Percentiles rank a stretch among this genome's conserved stretches.
phyloP scores from a whole-genome alignment of 768 basidiomycete genomes.

The Krasilnikovozyma curviuscula region DNA sequence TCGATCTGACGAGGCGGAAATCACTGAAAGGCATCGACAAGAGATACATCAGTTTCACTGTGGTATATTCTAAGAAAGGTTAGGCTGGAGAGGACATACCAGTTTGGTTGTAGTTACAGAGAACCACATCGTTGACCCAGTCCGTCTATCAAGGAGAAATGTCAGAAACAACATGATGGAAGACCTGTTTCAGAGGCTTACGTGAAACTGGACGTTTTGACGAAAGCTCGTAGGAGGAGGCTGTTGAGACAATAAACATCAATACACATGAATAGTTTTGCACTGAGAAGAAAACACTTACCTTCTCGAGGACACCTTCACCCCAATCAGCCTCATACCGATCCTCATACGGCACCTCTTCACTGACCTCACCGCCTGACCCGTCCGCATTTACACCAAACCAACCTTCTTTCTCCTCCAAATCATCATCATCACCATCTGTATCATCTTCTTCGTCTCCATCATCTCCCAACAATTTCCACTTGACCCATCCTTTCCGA shows the following conservation, averaged over 20 bases:
- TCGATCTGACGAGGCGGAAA: conserved; percentile 89
- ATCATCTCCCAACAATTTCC: conserved; percentile 52
- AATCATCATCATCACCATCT: conserved; percentile 38
- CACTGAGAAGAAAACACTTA: too few species aligned
- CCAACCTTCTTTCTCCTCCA: neutral
- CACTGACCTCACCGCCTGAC: neutral
- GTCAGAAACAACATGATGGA: neutral
- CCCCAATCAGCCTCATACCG: conserved; percentile 61
- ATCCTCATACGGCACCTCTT: conserved; percentile 41
- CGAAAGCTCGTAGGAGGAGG: conserved; percentile 42
- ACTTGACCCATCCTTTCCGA: conserved; percentile 22
- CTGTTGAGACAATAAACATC: neutral
- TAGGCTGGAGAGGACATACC: conserved; percentile 30
- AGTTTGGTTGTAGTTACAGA: conserved; percentile 83
- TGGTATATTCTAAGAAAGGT: conserved; percentile 4
- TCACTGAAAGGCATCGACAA: conserved; percentile 31
- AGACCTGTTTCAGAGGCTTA: conserved; percentile 30
- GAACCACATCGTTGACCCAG: conserved; percentile 86
- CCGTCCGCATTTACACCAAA: neutral
- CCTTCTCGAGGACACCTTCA: conserved; percentile 28
- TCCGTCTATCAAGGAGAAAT: conserved; percentile 21
- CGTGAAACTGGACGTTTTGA: conserved; percentile 67
- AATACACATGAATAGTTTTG: too few species aligned
- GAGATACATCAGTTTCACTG: too few species aligned
- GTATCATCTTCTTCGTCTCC: conserved; percentile 66